phyloP scores from a whole-genome alignment of 2,329 filamentous ascomycete species.

The Colletotrichum orchidophilum region DNA sequence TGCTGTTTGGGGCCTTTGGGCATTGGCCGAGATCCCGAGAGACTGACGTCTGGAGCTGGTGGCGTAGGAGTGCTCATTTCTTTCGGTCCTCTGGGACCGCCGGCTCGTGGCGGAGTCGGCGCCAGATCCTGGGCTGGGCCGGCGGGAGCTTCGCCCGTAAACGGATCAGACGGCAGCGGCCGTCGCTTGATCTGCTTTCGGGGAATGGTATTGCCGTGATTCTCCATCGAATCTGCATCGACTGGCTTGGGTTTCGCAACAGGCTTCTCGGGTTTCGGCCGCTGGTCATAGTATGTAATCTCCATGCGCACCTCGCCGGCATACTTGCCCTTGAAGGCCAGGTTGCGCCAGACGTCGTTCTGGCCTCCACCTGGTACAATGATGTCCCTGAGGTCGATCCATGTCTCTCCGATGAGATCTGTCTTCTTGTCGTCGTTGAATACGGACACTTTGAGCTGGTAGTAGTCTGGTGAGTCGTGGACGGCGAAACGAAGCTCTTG shows the following conservation, averaged over 20 bases:
- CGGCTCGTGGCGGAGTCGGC: conserved; percentile 56
- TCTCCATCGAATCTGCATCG: conserved; percentile 17
- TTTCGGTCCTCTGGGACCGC: conserved; percentile 26
- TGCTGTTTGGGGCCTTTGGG: conserved; percentile 47
- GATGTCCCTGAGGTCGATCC: conserved; percentile 84
- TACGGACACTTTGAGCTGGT: conserved; percentile 91
- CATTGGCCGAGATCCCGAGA: conserved; percentile 29
- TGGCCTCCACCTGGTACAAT: conserved; percentile 90
- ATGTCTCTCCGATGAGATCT: conserved; percentile 93
- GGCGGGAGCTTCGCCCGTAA: conserved; percentile 61
- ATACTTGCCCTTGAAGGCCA: conserved; percentile 92
- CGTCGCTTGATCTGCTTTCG: conserved; percentile 79
- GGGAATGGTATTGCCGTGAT: conserved; percentile 54
- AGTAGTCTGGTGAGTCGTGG: conserved; percentile 96
- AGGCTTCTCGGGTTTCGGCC: conserved; percentile 81
- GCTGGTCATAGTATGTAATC: conserved; percentile 93
- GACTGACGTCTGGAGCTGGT: conserved; percentile 13
- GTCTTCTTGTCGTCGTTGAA: conserved; percentile 99
- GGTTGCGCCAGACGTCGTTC: conserved; percentile 88
- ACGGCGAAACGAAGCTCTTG: conserved; percentile 96
- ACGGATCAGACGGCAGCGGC: conserved; percentile 83
- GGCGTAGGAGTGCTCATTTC: conserved; percentile 15
- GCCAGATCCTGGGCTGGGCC: conserved; percentile 50
- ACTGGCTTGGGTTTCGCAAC: conserved; percentile 62
- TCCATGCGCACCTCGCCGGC: conserved; percentile 95